Evolutionary conservation across 139 green algal species (phyloP).

Genomic region (Chlamydomonas eustigma): DNA sequence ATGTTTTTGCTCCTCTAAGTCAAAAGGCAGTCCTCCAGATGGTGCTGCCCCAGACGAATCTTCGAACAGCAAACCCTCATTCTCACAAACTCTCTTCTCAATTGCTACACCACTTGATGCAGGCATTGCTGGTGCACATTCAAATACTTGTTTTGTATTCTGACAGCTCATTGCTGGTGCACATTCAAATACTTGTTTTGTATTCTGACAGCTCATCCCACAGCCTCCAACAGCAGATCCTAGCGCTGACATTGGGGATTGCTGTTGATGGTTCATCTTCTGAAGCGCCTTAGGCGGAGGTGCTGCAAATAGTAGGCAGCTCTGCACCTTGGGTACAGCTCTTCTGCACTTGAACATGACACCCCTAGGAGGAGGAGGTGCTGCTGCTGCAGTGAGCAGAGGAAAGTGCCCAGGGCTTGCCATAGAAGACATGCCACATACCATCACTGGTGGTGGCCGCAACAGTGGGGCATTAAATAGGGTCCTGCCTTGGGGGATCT

Average conservation of each 20-base stretch:
- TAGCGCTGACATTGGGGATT: no score
- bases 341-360: background rate
- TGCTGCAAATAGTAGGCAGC: no score
- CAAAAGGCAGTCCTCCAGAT: background rate
- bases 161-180: no score
- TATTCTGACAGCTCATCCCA: no score
- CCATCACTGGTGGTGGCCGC: no score
- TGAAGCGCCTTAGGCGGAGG: no score
- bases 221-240: no score
- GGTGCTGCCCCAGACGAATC: background rate
- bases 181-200: no score
- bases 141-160: no score
- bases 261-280: no score
- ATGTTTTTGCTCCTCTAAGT: background rate
- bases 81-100: background rate
- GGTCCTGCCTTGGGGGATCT: background rate
- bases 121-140: no score
- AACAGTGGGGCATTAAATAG: background rate
- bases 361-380: background rate
- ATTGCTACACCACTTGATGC: background rate
- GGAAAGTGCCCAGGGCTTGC: background rate
- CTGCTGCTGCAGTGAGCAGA: background rate
- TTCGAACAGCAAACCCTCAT: background rate
- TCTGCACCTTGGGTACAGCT: background rate
- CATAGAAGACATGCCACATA: background rate